Percentiles rank a stretch among this genome's conserved stretches.
phyloP scores from a whole-genome alignment of 495 filamentous ascomycete species.

The Aspergillus nanangensis region DNA sequence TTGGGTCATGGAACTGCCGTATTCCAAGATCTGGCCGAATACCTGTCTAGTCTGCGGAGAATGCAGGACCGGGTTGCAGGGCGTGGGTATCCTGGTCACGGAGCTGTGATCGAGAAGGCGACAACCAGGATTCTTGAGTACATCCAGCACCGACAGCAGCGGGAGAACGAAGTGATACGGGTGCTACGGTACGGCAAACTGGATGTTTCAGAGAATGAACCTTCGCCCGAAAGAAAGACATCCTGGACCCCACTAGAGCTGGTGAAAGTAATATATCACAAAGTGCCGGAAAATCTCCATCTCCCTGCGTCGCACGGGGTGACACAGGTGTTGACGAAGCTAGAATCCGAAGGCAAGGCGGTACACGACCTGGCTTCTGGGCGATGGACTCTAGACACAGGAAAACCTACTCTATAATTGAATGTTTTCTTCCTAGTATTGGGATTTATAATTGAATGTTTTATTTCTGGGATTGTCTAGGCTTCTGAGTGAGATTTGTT shows the following conservation, averaged over 20 bases:
- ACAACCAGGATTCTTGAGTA: constrained; percentile 69
- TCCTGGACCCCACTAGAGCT: constrained; percentile 71
- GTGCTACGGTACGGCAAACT: constrained; percentile 49
- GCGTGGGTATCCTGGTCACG: constrained; percentile 86
- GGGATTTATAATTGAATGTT: too few relatives aligned
- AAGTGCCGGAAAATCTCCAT: constrained; percentile 72
- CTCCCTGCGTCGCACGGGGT: constrained; percentile 66
- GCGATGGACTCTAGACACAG: constrained; percentile 46
- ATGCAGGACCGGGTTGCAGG: constrained; percentile 65
- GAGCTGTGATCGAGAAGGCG: constrained; percentile 66
- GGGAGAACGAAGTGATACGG: constrained; percentile 77
- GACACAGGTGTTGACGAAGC: constrained; percentile 63
- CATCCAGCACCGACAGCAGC: constrained; percentile 69
- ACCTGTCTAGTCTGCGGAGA: constrained; percentile 65
- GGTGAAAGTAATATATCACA: constrained; percentile 79
- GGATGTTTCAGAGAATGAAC: constrained; percentile 27
- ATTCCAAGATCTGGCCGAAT: constrained; percentile 75
- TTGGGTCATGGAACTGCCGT: constrained; percentile 91
- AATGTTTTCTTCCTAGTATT: too few relatives aligned
- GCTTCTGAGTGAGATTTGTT: too few relatives aligned
- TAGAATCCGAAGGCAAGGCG: constrained; percentile 62
- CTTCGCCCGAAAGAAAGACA: constrained; percentile 22
- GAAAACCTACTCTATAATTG: constrained; percentile 26
- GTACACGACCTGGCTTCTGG: constrained; percentile 41
- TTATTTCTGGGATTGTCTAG: too few relatives aligned